phyloP scores from a whole-genome alignment of 2,329 filamentous ascomycete genomes.

The Xylaria sp. region DNA sequence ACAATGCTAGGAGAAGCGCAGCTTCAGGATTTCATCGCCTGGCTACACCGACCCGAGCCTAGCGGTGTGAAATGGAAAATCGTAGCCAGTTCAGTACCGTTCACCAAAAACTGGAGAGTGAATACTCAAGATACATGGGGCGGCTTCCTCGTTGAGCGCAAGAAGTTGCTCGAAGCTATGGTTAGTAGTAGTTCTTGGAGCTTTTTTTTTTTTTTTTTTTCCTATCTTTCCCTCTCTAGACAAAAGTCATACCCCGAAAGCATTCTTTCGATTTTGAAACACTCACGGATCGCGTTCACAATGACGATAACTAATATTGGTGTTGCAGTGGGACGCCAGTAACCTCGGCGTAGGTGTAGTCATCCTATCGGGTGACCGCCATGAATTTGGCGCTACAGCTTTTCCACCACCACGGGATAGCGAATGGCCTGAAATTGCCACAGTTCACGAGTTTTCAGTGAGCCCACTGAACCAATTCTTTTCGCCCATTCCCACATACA shows the following conservation, averaged over 20 bases:
- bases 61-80: conserved; percentile 92
- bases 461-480: conserved; percentile 96
- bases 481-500: conserved; percentile 84
- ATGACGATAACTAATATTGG: neutral
- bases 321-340: conserved; percentile 76
- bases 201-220: too few species aligned
- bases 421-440: conserved; percentile 70
- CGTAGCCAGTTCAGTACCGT: conserved; percentile 88
- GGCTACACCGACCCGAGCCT: conserved; percentile 77
- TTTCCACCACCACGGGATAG: conserved; percentile 72
- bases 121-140: conserved; percentile 94
- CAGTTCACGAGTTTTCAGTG: conserved; percentile 90
- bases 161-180: conserved; percentile 85
- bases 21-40: conserved; percentile 80
- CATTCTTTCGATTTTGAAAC: neutral
- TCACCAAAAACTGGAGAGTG: conserved; percentile 97
- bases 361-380: conserved; percentile 90
- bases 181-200: neutral
- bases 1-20: conserved; percentile 89
- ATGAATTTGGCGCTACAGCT: conserved; percentile 93
- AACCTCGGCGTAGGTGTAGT: conserved; percentile 80
- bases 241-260: neutral
- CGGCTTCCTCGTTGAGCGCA: conserved; percentile 85
- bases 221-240: too few species aligned
- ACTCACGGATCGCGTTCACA: too few species aligned